Base-by-base conservation (phyloP, 2,329 filamentous ascomycete species). In the Plenodomus tracheiphilus region DNA sequence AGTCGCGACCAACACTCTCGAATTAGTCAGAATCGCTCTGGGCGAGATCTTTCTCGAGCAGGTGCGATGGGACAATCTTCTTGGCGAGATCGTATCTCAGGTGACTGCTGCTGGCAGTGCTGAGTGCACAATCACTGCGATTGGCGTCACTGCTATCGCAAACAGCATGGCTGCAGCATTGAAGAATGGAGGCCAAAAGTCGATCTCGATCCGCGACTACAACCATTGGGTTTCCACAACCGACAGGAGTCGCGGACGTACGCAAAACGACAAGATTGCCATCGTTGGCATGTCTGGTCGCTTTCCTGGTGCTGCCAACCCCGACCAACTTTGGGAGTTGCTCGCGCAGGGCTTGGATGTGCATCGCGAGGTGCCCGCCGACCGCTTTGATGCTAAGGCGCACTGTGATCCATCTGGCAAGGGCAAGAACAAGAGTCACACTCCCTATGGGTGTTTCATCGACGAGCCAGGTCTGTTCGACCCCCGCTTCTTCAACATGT, bases 401-500 rank as follows among this genome's bases (percentile, higher is more conserved):
- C 88, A 91, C 64, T 83, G 80, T 54, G 88, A 92, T 62, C 81
- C 85, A 4, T 85, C 84, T 5, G 86, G 87, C 18, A 90, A 90
- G 70, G 80, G 77, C 25, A 85, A 85, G 69, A 92, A 91, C 75
- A 91, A 88, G 49, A 88, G 84, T 45, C 85, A 89, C 70, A 90
- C 87, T 1, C 86, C 85, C 2, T 90, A 85, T 60, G 88, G 88
- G 15, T 89, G 87, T 74, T 91, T 85, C 74, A 82, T 90, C 57
- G 84, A 90, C 53, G 82, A 91, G 53, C 88, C 88, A 0, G 87
- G 87, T 46, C 77, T 87, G 40, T 93, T 93, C 64, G 89, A 93
- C 61, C 85, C 87, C n/a, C 80, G 86, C 1, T 92, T 93, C 74
- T 93, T 93, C 81, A 91, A 91, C 72, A 91, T 93, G 85, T 91